Percentiles rank a stretch among this genome's conserved stretches.
These are phyloP conservation scores for Escallonia herrerae DNA, from an alignment of 129 eudicot genomes.

Conservation along the genomic window DNA sequence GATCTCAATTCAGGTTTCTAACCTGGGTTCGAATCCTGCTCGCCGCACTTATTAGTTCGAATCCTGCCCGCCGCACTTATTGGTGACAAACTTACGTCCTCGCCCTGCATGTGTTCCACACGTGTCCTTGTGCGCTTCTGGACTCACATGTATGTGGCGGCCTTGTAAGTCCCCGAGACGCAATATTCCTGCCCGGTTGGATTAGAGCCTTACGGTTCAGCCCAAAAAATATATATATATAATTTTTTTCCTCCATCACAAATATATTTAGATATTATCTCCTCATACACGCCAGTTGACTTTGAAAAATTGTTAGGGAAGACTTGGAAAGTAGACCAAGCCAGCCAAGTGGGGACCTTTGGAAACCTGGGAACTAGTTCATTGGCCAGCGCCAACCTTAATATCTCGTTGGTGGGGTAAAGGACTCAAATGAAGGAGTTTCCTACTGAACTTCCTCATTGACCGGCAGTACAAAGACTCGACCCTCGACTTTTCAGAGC, in stretches of 20 bases:
- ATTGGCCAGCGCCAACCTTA: neutral
- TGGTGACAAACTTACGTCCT: no score
- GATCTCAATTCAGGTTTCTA: no score
- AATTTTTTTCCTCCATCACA: neutral
- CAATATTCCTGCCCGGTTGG: no score
- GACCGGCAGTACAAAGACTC: neutral
- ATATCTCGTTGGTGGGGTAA: neutral
- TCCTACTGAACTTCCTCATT: conserved; percentile 1
- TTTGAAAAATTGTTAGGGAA: neutral
- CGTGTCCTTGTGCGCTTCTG: no score
- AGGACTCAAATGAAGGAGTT: neutral
- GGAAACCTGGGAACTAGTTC: neutral
- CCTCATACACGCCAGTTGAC: neutral
- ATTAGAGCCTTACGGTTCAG: no score
- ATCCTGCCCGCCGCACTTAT: no score
- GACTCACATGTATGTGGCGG: no score
- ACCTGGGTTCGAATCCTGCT: neutral
- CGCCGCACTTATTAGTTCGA: no score
- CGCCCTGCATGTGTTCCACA: no score
- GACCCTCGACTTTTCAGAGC: neutral
- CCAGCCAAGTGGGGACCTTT: neutral
- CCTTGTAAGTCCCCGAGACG: no score
- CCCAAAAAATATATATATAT: no score
- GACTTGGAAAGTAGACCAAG: neutral
- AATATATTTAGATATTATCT: neutral